Evolutionary conservation across 768 basidiomycete genomes (phyloP).

Genomic region (Mrakia blollopis): DNA sequence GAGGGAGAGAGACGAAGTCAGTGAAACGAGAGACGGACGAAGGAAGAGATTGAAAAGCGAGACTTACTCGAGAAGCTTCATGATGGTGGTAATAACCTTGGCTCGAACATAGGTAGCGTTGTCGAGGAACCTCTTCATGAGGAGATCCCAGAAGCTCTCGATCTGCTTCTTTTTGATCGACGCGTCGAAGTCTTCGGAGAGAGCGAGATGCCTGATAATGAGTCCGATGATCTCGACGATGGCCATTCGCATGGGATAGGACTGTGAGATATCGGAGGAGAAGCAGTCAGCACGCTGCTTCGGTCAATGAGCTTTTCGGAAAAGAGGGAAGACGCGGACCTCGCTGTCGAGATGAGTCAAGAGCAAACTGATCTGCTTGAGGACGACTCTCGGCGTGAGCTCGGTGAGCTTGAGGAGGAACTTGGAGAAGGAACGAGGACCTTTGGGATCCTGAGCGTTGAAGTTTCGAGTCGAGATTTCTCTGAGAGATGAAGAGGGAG

Average conservation of each 20-base stretch:
- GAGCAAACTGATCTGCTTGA: conserved; percentile 84
- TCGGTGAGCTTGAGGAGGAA: conserved; percentile 81
- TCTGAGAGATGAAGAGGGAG: conserved; percentile 42
- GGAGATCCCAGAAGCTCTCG: conserved; percentile 69
- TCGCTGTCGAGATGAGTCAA: conserved; percentile 86
- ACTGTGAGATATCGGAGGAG: conserved; percentile 49
- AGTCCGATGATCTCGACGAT: conserved; percentile 83
- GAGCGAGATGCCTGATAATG: conserved; percentile 74
- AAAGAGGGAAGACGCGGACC: conserved; percentile 49
- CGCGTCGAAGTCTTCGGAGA: conserved; percentile 49
- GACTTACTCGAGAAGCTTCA: conserved; percentile 65
- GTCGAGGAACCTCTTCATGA: conserved; percentile 84
- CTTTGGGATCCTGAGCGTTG: conserved; percentile 75
- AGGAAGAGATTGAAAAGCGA: too few species aligned
- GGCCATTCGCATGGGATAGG: conserved; percentile 93
- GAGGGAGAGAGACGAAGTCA: not conserved
- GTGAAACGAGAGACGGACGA: not conserved
- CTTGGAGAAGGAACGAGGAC: conserved; percentile 73
- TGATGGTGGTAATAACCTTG: conserved; percentile 73
- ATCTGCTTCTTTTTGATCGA: conserved; percentile 63
- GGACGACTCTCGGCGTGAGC: conserved; percentile 66
- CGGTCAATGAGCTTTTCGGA: not conserved
- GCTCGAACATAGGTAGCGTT: conserved; percentile 82
- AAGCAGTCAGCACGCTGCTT: not conserved
- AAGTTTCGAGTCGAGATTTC: conserved; percentile 78